Base-by-base conservation (phyloP, 2,329 filamentous ascomycete genomes). In the Cyphellophora attinorum region DNA sequence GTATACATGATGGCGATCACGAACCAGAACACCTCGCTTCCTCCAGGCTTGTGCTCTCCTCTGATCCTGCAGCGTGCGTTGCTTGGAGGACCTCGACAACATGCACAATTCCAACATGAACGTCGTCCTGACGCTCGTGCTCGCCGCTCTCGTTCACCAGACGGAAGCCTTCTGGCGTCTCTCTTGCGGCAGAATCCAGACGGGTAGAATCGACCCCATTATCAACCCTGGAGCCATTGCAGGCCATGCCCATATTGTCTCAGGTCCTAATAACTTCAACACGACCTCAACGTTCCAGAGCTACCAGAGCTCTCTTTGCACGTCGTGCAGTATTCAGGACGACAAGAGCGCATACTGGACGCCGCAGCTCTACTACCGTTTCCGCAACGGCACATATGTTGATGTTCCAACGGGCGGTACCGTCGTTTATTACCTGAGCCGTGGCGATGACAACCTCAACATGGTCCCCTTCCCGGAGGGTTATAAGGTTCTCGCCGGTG, bases 301-400 rank as follows among this genome's bases (percentile, higher is more conserved):
- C 27, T 70, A 93, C 11, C 52, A 67, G 4, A 59, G 52, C 11
- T 76, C 71, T 29, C 62, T 75, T 42, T 93, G 86, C 62, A 91
- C 85, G 2, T 88, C 84, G 5, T 93, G 85, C 56, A 74, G 70
- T 37, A 80, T 93, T 27, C 76, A 68, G 27, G 68, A 89, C 59
- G 86, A 94, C 61, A 81, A 77, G 62, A 93, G 84, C 14, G 79
- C 77, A 16, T 94, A 94, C 64, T 94, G 85, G 83, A 76, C 77
- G 31, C 86, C 85, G 1, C 61, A 72, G 1, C 52, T 93, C 42
- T 88, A 89, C 64, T 94, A 93, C 57, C 59, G 78, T 52, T 72
- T 85, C 50, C 51, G 60, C 6, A 80, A 82, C 47, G 74, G 80
- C 12, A 31, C 44, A 10, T 49, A 38, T 28, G 32, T 35, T 18